These are phyloP conservation scores for Eutrema japonicum DNA, from an alignment of 345 rosid species.

Conservation along the genomic window DNA sequence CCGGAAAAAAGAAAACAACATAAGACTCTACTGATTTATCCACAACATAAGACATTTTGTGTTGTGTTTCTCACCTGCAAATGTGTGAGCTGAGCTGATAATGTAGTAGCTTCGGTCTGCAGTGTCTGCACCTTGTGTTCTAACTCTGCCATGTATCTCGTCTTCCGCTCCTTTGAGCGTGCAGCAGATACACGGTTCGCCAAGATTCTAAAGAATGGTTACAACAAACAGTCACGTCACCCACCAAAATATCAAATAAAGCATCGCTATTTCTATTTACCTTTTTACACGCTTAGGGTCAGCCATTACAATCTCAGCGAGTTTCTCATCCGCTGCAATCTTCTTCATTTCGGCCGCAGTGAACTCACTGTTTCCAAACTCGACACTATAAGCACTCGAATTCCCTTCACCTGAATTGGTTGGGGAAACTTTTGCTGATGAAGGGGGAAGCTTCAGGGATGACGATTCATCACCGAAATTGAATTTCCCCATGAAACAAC, in stretches of 20 bases:
- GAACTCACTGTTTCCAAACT: slow-evolving; percentile 66
- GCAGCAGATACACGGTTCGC: slow-evolving; percentile 92
- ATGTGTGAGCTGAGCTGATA: slow-evolving; percentile 77
- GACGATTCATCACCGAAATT: slow-evolving; percentile 52
- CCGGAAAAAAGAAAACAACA: background rate
- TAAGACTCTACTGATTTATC: background rate
- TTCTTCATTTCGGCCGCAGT: slow-evolving; percentile 66
- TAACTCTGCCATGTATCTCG: slow-evolving; percentile 69
- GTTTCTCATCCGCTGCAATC: slow-evolving; percentile 78
- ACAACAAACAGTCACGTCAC: slow-evolving; percentile 11
- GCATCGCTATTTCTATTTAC: slow-evolving; percentile 7
- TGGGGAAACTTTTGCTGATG: slow-evolving; percentile 42
- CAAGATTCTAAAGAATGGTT: slow-evolving; percentile 57
- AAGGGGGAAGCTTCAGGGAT: slow-evolving; percentile 40
- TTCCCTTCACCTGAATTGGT: slow-evolving; percentile 56
- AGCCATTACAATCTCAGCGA: slow-evolving; percentile 68
- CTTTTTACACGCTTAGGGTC: slow-evolving; percentile 67
- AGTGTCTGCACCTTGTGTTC: slow-evolving; percentile 89
- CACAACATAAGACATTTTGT: background rate
- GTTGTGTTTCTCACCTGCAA: slow-evolving; percentile 57
- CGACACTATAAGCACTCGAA: slow-evolving; percentile 46
- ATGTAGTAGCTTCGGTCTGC: slow-evolving; percentile 82
- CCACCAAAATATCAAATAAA: background rate
- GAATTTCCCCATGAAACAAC: slow-evolving; percentile 59
- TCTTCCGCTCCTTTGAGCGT: slow-evolving; percentile 86